These are phyloP conservation scores for Aspergillus coremiiformis DNA, from an alignment of 495 filamentous ascomycete genomes.

Conservation along the genomic window DNA sequence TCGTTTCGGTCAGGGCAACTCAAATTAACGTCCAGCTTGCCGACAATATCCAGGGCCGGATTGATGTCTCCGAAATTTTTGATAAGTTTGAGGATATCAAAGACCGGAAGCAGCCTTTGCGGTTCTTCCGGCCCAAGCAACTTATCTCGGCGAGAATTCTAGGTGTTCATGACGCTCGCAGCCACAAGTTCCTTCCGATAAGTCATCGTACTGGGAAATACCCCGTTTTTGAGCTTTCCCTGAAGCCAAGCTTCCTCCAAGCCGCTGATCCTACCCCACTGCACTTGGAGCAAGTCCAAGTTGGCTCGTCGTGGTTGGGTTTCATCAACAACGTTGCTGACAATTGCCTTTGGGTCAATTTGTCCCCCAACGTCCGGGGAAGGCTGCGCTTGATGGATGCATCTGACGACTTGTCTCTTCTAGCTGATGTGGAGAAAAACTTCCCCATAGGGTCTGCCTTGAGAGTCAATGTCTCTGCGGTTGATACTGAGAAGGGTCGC, in stretches of 20 bases:
- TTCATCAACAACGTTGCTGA: conserved; percentile 84
- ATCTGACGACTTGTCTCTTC: conserved; percentile 70
- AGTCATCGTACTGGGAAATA: conserved; percentile 69
- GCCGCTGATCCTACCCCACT: conserved; percentile 50
- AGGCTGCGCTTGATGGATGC: conserved; percentile 73
- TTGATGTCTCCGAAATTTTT: conserved; percentile 84
- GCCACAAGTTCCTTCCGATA: conserved; percentile 87
- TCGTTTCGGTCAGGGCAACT: conserved; percentile 74
- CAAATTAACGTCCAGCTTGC: conserved; percentile 88
- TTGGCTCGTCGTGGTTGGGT: conserved; percentile 62
- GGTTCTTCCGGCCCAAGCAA: conserved; percentile 61
- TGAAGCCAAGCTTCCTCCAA: conserved; percentile 61
- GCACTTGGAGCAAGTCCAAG: conserved; percentile 63
- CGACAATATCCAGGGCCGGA: conserved; percentile 82
- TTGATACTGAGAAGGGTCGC: conserved; percentile 64
- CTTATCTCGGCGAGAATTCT: conserved; percentile 67
- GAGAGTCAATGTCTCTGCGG: conserved; percentile 62
- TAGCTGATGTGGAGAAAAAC: conserved; percentile 67
- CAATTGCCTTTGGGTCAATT: conserved; percentile 76
- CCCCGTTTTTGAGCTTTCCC: conserved; percentile 82
- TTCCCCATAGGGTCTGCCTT: conserved; percentile 87
- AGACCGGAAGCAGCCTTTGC: conserved; percentile 70
- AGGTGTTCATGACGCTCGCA: conserved; percentile 82
- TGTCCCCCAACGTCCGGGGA: conserved; percentile 86
- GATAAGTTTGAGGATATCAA: conserved; percentile 80